Evolutionary conservation across 2,329 filamentous ascomycete species (phyloP).

Genomic region (Monilinia laxa): DNA sequence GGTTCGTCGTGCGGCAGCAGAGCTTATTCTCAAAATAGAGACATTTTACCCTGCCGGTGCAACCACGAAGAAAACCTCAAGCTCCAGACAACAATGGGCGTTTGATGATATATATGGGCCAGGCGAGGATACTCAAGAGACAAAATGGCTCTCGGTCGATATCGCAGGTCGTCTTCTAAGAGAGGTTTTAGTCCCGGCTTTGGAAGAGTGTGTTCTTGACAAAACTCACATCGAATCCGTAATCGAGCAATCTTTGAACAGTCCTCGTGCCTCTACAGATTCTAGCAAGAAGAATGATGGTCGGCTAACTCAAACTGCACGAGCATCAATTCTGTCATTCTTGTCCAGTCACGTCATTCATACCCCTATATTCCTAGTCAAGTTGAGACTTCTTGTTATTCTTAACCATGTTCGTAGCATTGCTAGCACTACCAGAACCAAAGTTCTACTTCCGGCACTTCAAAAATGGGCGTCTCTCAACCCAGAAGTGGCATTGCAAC

Average conservation of each 20-base stretch:
- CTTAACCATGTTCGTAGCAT: slow-evolving; percentile 73
- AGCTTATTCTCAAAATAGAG: slow-evolving; percentile 60
- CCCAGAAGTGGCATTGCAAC: slow-evolving; percentile 50
- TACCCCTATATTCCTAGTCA: slow-evolving; percentile 68
- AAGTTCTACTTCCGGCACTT: slow-evolving; percentile 73
- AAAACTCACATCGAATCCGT: slow-evolving; percentile 65
- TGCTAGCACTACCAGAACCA: slow-evolving; percentile 66
- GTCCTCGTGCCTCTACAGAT: slow-evolving; percentile 44
- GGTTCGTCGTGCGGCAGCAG: slow-evolving; percentile 73
- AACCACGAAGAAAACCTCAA: slow-evolving; percentile 43
- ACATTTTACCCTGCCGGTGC: slow-evolving; percentile 47
- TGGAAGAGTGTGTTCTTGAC: slow-evolving; percentile 88
- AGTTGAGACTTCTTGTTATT: slow-evolving; percentile 68
- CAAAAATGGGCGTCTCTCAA: slow-evolving; percentile 64
- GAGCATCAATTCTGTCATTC: slow-evolving; percentile 67
- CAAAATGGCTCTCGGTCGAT: slow-evolving; percentile 59
- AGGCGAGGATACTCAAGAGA: slow-evolving; percentile 45
- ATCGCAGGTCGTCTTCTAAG: slow-evolving; percentile 62
- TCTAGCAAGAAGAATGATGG: slow-evolving; percentile 48
- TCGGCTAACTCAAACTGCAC: slow-evolving; percentile 56
- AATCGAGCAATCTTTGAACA: slow-evolving; percentile 60
- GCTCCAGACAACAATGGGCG: slow-evolving; percentile 53
- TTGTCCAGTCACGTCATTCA: slow-evolving; percentile 69
- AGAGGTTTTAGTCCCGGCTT: slow-evolving; percentile 65
- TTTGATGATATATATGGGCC: slow-evolving; percentile 64